Percentiles rank a stretch among this genome's conserved stretches.
phyloP scores from a whole-genome alignment of 495 filamentous ascomycete species.

The Aspergillus steynii region DNA sequence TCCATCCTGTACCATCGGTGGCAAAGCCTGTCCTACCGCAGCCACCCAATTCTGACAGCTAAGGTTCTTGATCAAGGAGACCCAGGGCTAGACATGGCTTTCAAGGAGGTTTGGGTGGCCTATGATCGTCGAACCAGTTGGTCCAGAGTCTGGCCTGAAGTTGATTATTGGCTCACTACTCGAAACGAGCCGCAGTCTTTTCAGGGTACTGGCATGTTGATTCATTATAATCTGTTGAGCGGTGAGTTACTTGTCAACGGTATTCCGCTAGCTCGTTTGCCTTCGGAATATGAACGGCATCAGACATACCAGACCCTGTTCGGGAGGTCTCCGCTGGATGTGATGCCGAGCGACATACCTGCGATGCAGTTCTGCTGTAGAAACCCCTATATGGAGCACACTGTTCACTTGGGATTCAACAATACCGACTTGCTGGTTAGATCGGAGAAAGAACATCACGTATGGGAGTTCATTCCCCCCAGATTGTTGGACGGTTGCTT shows the following conservation, averaged over 20 bases:
- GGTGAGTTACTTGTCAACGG: conserved; percentile 60
- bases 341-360: conserved; percentile 41
- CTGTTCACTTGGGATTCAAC: conserved; percentile 38
- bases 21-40: too few relatives aligned
- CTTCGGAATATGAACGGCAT: conserved; percentile 46
- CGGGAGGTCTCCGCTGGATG: conserved; percentile 34
- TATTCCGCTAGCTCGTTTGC: conserved; percentile 49
- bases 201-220: too few relatives aligned
- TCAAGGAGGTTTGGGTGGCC: too few relatives aligned
- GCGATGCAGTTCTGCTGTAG: conserved; percentile 49
- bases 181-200: too few relatives aligned
- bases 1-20: conserved; percentile 19
- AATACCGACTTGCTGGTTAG: conserved; percentile 24
- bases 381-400: conserved; percentile 27
- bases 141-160: too few relatives aligned
- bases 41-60: too few relatives aligned
- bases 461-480: conserved; percentile 48
- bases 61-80: too few relatives aligned
- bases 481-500: conserved; percentile 39
- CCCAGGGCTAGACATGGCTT: too few relatives aligned
- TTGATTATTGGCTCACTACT: too few relatives aligned
- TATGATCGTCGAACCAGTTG: too few relatives aligned
- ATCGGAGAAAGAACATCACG: conserved; percentile 9
- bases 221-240: conserved; percentile 50
- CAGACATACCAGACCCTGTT: conserved; percentile 40